A percentile compares a stretch with the other conserved stretches of the same genome.
These are phyloP conservation scores for Candida chauliodis DNA, from an alignment of 805 yeast species.

Conservation along the genomic window DNA sequence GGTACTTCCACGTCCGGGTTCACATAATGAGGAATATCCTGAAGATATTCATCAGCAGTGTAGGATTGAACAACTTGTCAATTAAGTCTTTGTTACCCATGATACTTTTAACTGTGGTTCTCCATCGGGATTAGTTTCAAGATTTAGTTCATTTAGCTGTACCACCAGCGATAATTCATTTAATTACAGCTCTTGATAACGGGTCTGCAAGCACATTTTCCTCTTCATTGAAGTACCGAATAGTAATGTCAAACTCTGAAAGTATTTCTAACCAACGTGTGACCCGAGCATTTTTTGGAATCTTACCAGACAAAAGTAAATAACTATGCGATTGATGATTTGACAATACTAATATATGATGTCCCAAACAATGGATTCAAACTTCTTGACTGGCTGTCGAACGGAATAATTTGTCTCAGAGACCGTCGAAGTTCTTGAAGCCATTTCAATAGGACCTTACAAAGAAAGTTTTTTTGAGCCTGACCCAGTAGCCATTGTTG, in stretches of 20 bases:
- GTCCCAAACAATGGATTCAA: not conserved
- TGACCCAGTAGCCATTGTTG: too few species aligned
- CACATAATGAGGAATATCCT: too few species aligned
- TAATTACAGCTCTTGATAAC: too few species aligned
- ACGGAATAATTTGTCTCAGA: conserved; percentile 1
- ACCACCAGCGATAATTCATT: too few species aligned
- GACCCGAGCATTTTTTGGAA: conserved; percentile 1
- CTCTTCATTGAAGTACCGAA: not conserved
- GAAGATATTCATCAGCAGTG: too few species aligned
- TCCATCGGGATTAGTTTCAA: too few species aligned
- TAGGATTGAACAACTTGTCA: too few species aligned
- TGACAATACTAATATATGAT: not conserved
- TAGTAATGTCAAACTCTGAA: not conserved
- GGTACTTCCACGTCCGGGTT: too few species aligned
- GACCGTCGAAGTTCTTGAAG: not conserved
- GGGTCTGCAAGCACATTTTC: conserved; percentile 5
- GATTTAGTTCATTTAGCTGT: too few species aligned
- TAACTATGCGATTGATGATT: conserved; percentile 1
- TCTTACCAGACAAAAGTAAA: not conserved
- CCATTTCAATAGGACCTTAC: conserved; percentile 3
- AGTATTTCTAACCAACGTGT: conserved; percentile 2
- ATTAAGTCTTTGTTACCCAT: too few species aligned
- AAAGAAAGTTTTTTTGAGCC: too few species aligned
- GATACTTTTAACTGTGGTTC: too few species aligned
- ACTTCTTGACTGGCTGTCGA: conserved; percentile 1